Percentiles rank a stretch among this genome's conserved stretches.
phyloP scores from a whole-genome alignment of 768 basidiomycete species.

The Leccinum sublutescens region DNA sequence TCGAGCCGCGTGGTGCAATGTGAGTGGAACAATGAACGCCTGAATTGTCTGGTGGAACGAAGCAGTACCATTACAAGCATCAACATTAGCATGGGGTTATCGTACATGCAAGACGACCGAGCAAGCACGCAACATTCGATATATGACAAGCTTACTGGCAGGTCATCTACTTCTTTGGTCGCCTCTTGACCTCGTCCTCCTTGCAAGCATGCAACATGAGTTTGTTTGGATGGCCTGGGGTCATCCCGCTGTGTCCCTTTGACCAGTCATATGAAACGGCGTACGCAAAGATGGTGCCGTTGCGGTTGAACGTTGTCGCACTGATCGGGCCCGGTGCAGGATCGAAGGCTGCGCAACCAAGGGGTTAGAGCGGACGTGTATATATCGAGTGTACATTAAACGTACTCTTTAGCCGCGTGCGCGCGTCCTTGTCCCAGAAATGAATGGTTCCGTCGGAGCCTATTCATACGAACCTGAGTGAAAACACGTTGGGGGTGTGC shows the following conservation, averaged over 20 bases:
- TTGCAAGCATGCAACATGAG: slow-evolving; percentile 83
- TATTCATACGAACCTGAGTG: slow-evolving; percentile 26
- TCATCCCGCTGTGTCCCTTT: slow-evolving; percentile 86
- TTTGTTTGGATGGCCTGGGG: slow-evolving; percentile 67
- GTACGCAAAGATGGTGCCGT: slow-evolving; percentile 87
- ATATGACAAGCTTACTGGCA: slow-evolving; percentile 5
- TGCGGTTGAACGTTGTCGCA: slow-evolving; percentile 82
- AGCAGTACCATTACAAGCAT: neutral
- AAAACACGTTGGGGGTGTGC: slow-evolving; percentile 20
- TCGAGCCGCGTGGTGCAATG: neutral
- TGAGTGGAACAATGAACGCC: neutral
- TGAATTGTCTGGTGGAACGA: neutral
- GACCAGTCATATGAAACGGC: slow-evolving; percentile 94
- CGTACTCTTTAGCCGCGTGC: slow-evolving; percentile 86
- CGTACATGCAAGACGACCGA: slow-evolving; percentile 13
- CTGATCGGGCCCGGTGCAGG: slow-evolving; percentile 73
- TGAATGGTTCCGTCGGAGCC: slow-evolving; percentile 85
- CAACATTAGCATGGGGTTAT: neutral
- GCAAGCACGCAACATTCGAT: slow-evolving; percentile 3
- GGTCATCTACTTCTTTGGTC: slow-evolving; percentile 34
- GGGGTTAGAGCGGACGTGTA: slow-evolving; percentile 1
- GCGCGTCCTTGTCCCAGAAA: slow-evolving; percentile 94
- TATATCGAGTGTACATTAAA: neutral
- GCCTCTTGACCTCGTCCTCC: slow-evolving; percentile 82
- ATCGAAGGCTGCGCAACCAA: slow-evolving; percentile 60